Base-by-base conservation (phyloP, 139 green algal species). In the Chlorella sp. region DNA sequence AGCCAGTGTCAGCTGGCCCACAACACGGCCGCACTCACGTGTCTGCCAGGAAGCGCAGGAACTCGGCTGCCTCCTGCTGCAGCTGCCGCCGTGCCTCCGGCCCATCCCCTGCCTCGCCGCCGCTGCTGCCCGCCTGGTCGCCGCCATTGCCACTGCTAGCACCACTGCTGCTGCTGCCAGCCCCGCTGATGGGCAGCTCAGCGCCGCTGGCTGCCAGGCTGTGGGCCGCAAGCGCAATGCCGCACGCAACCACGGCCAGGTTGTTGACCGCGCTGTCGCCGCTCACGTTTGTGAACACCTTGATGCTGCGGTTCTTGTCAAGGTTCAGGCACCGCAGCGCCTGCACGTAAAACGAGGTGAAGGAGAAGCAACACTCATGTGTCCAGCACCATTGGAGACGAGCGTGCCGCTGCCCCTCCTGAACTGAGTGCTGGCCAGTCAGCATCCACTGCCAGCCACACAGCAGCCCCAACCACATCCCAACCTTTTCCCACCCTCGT, bases 191-290 rank as follows among this genome's bases (percentile, higher is more conserved):
- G 6, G 63, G 62, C 39, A 75, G 78, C 28, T 30, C 28, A 4
- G 16, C 63, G n/a, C 63, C 78, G 39, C 25, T 23, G 26, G 78
- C 78, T 13, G 47, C 28, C 41, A 83, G 63, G 39, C 17, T 15
- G 20, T 75, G 56, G 5, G 51, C 56, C 18, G 67, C 44, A 0
- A 64, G 34, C 4, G 86, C 86, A 16, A 89, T 70, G 68, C 57
- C 57, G 74, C 36, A 55, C 4, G 81, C n/a, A 23, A 89, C 23
- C 34, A 87, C 47, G 0, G 86, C 62, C 51, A 89, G 63, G 56
- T 65, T 65, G 84, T 84, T 55, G n/a, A 39, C 6, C 25, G 76
- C 25, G 18, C 30, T 55, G 56, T 63, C 75, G 12, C 32, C 56
- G 56, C 55, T 55, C 17, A 76, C 56, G 28, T 70, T 84, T 23